Conservation (phyloP, 2,329 filamentous ascomycete genomes). For the Biscogniauxia sp. region DNA sequence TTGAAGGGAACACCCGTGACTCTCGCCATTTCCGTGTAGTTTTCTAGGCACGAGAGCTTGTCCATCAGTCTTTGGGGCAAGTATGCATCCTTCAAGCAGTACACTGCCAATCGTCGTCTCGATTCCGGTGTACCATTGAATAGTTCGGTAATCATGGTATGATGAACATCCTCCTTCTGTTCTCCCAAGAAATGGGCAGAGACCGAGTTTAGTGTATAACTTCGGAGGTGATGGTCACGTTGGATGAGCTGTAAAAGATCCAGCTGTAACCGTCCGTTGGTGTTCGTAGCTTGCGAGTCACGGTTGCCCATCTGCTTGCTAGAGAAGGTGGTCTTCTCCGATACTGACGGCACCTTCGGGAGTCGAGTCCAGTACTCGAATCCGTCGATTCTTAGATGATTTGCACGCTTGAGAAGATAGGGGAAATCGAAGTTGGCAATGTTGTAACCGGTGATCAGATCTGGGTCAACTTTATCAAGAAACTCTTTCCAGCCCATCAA, state of each 20-base stretch:
- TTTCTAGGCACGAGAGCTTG: slow-evolving; percentile 96
- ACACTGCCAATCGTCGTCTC: slow-evolving; percentile 83
- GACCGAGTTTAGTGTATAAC: slow-evolving; percentile 96
- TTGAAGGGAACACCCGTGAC: slow-evolving; percentile 99
- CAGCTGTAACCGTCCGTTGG: slow-evolving; percentile 86
- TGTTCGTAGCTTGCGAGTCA: slow-evolving; percentile 92
- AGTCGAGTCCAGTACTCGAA: slow-evolving; percentile 90
- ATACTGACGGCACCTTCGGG: slow-evolving; percentile 65
- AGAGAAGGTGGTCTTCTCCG: slow-evolving; percentile 81
- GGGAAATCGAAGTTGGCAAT: slow-evolving; percentile 98
- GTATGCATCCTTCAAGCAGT: slow-evolving; percentile 97
- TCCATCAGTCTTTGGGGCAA: slow-evolving; percentile 93
- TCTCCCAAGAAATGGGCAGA: slow-evolving; percentile 92
- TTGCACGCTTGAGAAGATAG: slow-evolving; percentile 86
- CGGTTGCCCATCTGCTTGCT: slow-evolving; percentile 98
- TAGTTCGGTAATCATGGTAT: slow-evolving; percentile 98
- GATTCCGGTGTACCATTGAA: slow-evolving; percentile 97
- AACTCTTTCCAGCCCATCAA: slow-evolving; percentile 91
- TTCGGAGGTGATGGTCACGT: slow-evolving; percentile 89
- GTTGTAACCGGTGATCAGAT: slow-evolving; percentile 98
- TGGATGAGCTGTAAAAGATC: slow-evolving; percentile 95
- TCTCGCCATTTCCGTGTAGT: slow-evolving; percentile 99
- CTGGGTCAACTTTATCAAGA: slow-evolving; percentile 83
- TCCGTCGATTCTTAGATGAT: slow-evolving; percentile 71
- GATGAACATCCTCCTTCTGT: slow-evolving; percentile 97